These are phyloP conservation scores for Ephemerocybe angulata DNA, from an alignment of 768 basidiomycete species.

Conservation along the genomic window DNA sequence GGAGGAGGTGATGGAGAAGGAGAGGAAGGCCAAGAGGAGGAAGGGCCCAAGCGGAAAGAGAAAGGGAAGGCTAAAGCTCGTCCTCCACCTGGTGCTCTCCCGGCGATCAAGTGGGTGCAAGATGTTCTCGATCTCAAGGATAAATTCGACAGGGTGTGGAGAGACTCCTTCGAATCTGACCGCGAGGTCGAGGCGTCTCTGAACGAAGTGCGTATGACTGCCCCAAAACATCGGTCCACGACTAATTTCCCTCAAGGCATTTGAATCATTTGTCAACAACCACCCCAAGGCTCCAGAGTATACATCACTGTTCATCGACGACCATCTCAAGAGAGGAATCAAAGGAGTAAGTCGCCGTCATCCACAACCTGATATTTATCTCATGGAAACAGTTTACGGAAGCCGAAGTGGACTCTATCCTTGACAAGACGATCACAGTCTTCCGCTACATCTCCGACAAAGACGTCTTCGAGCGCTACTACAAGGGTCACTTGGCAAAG, in stretches of 20 bases:
- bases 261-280: slow-evolving; percentile 84
- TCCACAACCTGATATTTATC: not conserved
- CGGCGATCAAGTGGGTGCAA: slow-evolving; percentile 92
- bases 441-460: slow-evolving; percentile 95
- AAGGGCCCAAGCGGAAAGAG: slow-evolving; percentile 22
- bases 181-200: slow-evolving; percentile 75
- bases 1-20: slow-evolving; percentile 27
- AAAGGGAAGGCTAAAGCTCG: slow-evolving; percentile 49
- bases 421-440: slow-evolving; percentile 95
- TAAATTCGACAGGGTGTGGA: slow-evolving; percentile 78
- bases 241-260: slow-evolving; percentile 61
- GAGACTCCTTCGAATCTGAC: slow-evolving; percentile 65
- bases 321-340: slow-evolving; percentile 89
- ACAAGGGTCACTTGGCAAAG: slow-evolving; percentile 93
- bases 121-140: slow-evolving; percentile 89
- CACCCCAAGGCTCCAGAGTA: slow-evolving; percentile 89
- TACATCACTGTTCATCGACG: slow-evolving; percentile 95
- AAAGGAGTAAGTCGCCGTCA: slow-evolving; percentile 68
- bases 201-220: slow-evolving; percentile 74
- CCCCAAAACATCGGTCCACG: too few species aligned
- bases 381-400: slow-evolving; percentile 77
- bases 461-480: slow-evolving; percentile 97
- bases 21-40: slow-evolving; percentile 30
- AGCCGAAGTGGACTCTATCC: slow-evolving; percentile 77
- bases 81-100: slow-evolving; percentile 40